Percentiles rank a stretch among this genome's conserved stretches.
Evolutionary conservation across 2,329 filamentous ascomycete species (phyloP).

Genomic region (Aspergillus sojae): DNA sequence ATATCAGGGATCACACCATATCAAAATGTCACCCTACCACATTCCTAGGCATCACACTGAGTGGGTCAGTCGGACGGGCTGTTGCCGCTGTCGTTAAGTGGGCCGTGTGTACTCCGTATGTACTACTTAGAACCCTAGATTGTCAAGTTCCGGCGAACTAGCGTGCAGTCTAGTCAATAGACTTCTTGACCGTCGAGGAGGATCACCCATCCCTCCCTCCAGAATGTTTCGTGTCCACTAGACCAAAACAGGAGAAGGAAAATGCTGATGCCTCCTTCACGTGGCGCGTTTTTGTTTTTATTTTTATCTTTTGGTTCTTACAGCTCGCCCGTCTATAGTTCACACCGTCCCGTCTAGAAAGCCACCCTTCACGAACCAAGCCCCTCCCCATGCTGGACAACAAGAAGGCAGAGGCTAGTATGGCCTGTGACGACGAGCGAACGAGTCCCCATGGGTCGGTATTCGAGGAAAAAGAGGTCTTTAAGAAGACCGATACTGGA

Average conservation of each 20-base stretch:
- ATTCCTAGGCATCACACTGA: background rate
- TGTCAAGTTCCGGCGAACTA: background rate
- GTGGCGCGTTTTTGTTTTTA: background rate
- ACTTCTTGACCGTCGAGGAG: background rate
- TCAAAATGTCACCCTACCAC: background rate
- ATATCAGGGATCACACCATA: background rate
- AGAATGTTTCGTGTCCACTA: background rate
- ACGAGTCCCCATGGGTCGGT: background rate
- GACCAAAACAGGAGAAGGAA: background rate
- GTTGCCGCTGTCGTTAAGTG: background rate
- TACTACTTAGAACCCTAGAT: background rate
- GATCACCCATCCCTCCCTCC: background rate
- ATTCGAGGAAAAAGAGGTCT: constrained; percentile 40
- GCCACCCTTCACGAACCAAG: background rate
- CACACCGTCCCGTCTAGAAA: background rate
- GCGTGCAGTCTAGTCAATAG: background rate
- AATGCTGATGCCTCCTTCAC: background rate
- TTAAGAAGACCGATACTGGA: constrained; percentile 45
- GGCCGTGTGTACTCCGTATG: background rate
- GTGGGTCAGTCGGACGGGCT: background rate
- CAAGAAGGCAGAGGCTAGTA: background rate
- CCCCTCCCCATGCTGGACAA: background rate
- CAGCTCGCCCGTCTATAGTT: background rate
- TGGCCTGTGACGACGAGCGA: background rate
- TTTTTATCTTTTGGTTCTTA: background rate